These are phyloP conservation scores for Pythium volutum DNA, from an alignment of 352 stramenopile species.

Conservation along the genomic window DNA sequence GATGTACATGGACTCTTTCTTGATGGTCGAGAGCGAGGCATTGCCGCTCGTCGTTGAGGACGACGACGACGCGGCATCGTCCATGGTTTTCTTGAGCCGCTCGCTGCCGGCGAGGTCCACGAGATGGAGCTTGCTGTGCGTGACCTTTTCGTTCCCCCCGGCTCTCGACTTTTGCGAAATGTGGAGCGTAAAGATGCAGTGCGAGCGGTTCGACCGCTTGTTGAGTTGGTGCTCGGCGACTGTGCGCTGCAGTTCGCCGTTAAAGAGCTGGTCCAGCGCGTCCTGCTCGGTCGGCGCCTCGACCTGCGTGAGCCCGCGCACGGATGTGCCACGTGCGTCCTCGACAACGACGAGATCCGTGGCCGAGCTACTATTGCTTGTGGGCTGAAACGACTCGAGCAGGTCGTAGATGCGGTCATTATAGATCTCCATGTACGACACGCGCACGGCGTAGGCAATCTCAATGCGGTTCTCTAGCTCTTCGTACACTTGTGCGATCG, in stretches of 20 bases:
- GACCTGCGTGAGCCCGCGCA: constrained; percentile 87
- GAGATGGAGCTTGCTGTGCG: constrained; percentile 91
- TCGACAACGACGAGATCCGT: constrained; percentile 84
- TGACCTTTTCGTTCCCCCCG: constrained; percentile 68
- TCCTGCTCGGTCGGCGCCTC: constrained; percentile 80
- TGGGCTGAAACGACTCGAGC: constrained; percentile 38
- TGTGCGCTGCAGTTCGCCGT: constrained; percentile 89
- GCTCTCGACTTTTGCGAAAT: constrained; percentile 86
- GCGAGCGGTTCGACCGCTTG: constrained; percentile 92
- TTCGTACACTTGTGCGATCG: constrained; percentile 87
- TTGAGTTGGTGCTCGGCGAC: constrained; percentile 94
- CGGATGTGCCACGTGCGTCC: constrained; percentile 74
- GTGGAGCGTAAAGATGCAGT: constrained; percentile 92
- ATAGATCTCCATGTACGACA: constrained; percentile 96
- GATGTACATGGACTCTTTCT: constrained; percentile 97
- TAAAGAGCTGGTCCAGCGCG: constrained; percentile 90
- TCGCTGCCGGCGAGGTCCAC: constrained; percentile 95
- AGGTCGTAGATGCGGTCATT: constrained; percentile 95
- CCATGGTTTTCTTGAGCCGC: constrained; percentile 91
- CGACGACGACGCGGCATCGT: constrained; percentile 36
- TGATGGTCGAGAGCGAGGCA: constrained; percentile 77
- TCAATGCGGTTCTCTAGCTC: constrained; percentile 89
- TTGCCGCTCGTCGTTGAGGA: not conserved
- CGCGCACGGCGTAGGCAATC: constrained; percentile 80
- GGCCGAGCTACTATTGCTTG: not conserved